Conservation (phyloP, 179 eudicot species). For the Spinacia oleracea region DNA sequence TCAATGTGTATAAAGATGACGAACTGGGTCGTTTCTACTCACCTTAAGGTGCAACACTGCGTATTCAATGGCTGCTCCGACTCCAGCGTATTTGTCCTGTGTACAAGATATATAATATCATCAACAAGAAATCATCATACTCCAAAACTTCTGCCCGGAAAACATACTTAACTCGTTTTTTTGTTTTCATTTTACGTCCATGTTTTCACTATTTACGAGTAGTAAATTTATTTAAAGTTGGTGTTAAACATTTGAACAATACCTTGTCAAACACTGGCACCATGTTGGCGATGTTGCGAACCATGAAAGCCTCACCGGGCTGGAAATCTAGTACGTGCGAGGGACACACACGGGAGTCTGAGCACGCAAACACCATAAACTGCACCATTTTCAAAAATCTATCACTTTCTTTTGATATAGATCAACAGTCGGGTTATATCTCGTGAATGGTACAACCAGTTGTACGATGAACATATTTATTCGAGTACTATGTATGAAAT, state of each 20-base stretch:
- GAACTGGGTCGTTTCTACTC: too few relatives aligned
- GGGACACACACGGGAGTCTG: slow-evolving; percentile 94
- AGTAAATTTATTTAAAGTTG: too few relatives aligned
- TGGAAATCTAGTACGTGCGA: slow-evolving; percentile 79
- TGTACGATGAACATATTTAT: too few relatives aligned
- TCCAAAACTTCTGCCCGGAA: too few relatives aligned
- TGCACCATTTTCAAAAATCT: slow-evolving; percentile 20
- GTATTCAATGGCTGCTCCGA: slow-evolving; percentile 86
- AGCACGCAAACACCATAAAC: slow-evolving; percentile 76
- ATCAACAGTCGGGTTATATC: too few relatives aligned
- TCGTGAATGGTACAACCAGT: too few relatives aligned
- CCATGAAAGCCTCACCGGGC: slow-evolving; percentile 91
- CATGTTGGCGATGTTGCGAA: slow-evolving; percentile 88
- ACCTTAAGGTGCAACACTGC: slow-evolving; percentile 94
- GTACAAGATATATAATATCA: neutral
- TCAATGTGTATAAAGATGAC: too few relatives aligned
- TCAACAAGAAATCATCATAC: neutral
- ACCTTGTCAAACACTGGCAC: slow-evolving; percentile 85
- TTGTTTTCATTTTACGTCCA: too few relatives aligned
- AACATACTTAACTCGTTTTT: too few relatives aligned
- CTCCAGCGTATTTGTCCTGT: slow-evolving; percentile 61
- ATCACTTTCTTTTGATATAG: neutral
- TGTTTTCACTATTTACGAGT: too few relatives aligned
- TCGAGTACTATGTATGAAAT: too few relatives aligned
- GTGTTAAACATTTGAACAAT: too few relatives aligned